Evolutionary conservation across 2,329 filamentous ascomycete genomes (phyloP), one percentile per base, ranked within the genome.

Genomic region (Monosporascus sp.): DNA sequence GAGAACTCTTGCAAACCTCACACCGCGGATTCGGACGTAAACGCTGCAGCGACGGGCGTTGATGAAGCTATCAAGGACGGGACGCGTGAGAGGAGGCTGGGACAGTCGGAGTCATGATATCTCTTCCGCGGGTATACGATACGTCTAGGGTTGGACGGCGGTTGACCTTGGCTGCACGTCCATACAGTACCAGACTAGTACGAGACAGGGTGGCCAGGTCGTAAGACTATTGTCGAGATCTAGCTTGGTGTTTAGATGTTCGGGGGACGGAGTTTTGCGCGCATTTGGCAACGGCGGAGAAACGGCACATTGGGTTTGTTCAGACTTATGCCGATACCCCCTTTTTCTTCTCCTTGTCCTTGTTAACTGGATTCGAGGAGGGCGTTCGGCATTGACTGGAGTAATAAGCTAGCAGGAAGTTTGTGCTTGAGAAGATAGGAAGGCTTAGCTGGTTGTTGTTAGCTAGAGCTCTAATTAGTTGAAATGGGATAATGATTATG

Each of bases 1-100:
- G 76, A 81, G 50, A 63, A 64, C 42, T 61, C 60, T 11, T 60
- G 58, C 6, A 51, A 55, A 14, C 31, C 31, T 2, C 9, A 39
- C 5, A 38, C 44, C 5, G 42, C 24, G 6, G 42, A 51, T 17
- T 31, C 38, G 6, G 27, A 50, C n/a, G 18, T 11, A 17, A 34
- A 47, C 42, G 52, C 49, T 7, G 38, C 31, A 25, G 27, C 52
- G 3, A 47, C 50, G 27, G 37, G 47, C n/a, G 37, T 56, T 22
- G 49, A 56, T 20, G 68, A 66, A 1, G 68, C 71, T 1, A 71
- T 71, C n/a, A 75, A 69, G 54, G 74, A 78, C 57, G 67, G 73
- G 6, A 70, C 75, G 3, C 72, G 75, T 36, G 77, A 79, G 62
- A 73, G 81, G 55, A 82, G 71, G 60, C 51, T 64, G 25, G 65